Evolutionary conservation across 1,284 basidiomycete species (phyloP), one percentile per base, ranked within the genome.

Genomic region (Trametes sp.): DNA sequence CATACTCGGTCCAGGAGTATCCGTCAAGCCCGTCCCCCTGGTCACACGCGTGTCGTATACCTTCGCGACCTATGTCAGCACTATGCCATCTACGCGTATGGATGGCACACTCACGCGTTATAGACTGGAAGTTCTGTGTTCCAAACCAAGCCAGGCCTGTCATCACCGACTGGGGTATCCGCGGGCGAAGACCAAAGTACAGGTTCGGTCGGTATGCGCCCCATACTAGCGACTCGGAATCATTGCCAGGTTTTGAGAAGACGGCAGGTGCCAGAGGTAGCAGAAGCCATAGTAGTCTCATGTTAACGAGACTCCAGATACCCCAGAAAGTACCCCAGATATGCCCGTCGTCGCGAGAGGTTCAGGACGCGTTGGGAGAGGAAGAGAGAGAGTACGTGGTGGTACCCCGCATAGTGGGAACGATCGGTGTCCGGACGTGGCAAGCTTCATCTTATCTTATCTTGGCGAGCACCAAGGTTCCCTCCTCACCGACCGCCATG

Each of bases 121-220:
- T 80, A 29, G 90, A 88, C 72, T 87, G 81, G 73, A 87, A 96
- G 75, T 96, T 85, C 50, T 93, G 87, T 5, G 91, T 88, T 26
- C 94, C 92, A 75, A 93, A 93, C 95, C 96, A 98, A 76, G 96
- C 87, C 44, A 98, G 84, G 38, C 96, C 96, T 3, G 92, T 93
- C 87, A 96, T 86, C 29, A 98, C 83, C 14, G 94, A 95, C 69
- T 94, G 87, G 1, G 96, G 93, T 62, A 94, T 78, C 48, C 89
- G 85, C 23, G 96, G 93, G 49, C 94, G 82, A 56, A 98, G 79
- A 31, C 96, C 96, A 77, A 98, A 97, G 80, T 98, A 98, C 31
- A 98, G 83, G 72, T 95, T 94, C 1, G 96, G 94, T 42, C 96
- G 83, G 75, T 96, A 98, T 0, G 92, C 82, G 3, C 95, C 95